Percentiles rank a stretch among this genome's conserved stretches.
Evolutionary conservation across 148 eudicot genomes (phyloP).

Genomic region (Polygonum aviculare): DNA sequence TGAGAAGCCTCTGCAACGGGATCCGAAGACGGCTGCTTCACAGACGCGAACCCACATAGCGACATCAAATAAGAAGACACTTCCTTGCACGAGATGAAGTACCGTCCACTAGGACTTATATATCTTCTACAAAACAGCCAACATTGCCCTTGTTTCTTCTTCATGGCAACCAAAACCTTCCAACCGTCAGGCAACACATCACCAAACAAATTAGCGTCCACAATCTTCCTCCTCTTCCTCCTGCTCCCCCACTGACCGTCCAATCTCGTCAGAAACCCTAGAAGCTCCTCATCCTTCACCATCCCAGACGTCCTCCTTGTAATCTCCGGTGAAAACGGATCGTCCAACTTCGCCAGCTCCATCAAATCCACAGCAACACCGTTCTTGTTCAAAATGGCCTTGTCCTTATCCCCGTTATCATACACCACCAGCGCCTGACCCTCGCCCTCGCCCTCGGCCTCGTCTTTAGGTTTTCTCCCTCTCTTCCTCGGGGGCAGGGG

Average conservation of each 20-base stretch:
- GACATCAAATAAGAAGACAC: constrained; percentile 75
- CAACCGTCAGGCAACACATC: constrained; percentile 73
- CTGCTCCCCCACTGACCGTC: constrained; percentile 87
- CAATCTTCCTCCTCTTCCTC: constrained; percentile 78
- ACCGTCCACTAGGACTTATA: constrained; percentile 75
- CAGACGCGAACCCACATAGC: constrained; percentile 43
- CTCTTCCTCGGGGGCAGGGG: constrained; percentile 31
- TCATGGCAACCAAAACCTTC: constrained; percentile 56
- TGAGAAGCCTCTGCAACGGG: constrained; percentile 21
- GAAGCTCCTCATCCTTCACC: constrained; percentile 47
- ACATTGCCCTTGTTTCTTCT: constrained; percentile 67
- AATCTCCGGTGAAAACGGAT: constrained; percentile 51
- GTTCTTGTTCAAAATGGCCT: constrained; percentile 35
- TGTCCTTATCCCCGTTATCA: constrained; percentile 35
- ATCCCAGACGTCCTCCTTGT: constrained; percentile 43
- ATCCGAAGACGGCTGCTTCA: constrained; percentile 19
- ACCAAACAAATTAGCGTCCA: constrained; percentile 70
- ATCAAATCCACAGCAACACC: constrained; percentile 55
- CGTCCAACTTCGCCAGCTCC: constrained; percentile 41
- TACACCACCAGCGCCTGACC: constrained; percentile 18
- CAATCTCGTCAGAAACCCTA: constrained; percentile 57
- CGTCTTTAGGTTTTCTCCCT: constrained; percentile 36
- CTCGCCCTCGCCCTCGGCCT: constrained; percentile 8
- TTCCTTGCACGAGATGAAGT: constrained; percentile 83
- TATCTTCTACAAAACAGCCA: constrained; percentile 75